Evolutionary conservation across 768 basidiomycete species (phyloP).

Genomic region (Collybiopsis luxurians): DNA sequence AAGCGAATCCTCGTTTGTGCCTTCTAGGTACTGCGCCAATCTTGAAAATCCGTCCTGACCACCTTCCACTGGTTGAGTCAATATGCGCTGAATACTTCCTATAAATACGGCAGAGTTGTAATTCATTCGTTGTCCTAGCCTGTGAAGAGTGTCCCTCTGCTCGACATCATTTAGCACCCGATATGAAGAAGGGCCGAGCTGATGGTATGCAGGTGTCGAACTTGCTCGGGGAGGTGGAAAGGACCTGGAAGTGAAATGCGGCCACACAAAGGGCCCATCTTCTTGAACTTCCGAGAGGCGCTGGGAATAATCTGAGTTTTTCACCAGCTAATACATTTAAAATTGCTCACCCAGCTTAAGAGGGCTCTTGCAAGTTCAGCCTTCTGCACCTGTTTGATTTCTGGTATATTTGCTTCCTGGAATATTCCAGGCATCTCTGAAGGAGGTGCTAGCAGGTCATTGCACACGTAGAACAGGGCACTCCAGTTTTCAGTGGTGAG

Average conservation of each 20-base stretch:
- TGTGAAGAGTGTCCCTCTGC: too few relatives aligned
- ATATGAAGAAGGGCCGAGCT: neutral
- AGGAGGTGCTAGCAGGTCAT: neutral
- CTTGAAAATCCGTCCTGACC: neutral
- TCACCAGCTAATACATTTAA: neutral
- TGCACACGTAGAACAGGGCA: neutral
- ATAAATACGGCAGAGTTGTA: neutral
- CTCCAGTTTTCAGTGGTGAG: neutral
- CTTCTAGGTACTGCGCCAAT: neutral
- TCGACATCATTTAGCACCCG: neutral
- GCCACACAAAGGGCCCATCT: neutral
- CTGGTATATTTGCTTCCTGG: too few relatives aligned
- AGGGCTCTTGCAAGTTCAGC: neutral
- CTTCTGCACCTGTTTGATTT: neutral
- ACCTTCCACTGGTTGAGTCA: neutral
- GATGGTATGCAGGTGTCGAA: too few relatives aligned
- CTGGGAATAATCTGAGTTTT: too few relatives aligned
- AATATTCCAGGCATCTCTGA: neutral
- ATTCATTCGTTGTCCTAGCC: neutral
- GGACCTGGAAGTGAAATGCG: neutral
- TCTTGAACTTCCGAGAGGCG: neutral
- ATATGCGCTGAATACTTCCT: neutral
- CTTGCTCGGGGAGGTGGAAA: neutral
- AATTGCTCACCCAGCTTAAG: neutral
- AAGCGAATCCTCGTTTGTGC: neutral